Conservation (phyloP, 441 rosid genomes). For the Euphorbia corollata region DNA sequence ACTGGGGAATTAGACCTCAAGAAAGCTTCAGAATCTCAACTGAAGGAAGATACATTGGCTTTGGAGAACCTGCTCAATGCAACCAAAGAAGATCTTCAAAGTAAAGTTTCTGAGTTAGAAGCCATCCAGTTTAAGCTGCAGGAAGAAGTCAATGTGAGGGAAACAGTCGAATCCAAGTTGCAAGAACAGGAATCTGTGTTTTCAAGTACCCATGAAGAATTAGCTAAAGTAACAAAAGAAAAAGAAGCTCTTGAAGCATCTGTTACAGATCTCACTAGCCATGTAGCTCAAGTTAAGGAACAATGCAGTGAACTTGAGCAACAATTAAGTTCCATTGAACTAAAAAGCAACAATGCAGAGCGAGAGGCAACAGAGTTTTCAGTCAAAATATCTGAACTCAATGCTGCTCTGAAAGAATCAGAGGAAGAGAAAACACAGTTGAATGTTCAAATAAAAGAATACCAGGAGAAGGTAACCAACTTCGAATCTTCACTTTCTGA, state of each 20-base stretch:
- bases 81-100: constrained; percentile 49
- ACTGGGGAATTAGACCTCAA: constrained; percentile 50
- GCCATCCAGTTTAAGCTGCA: constrained; percentile 40
- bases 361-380: constrained; percentile 53
- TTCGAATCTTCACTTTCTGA: constrained; percentile 56
- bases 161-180: constrained; percentile 33
- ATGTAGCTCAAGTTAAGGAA: constrained; percentile 40
- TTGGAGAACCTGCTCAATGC: constrained; percentile 39
- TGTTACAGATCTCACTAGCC: constrained; percentile 41
- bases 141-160: constrained; percentile 45
- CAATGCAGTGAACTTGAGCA: constrained; percentile 51
- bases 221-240: constrained; percentile 32
- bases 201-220: constrained; percentile 29
- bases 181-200: constrained; percentile 35
- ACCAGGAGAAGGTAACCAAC: constrained; percentile 40
- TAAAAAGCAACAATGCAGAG: constrained; percentile 54
- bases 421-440: constrained; percentile 57
- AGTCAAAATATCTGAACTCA: constrained; percentile 54
- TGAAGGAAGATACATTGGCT: constrained; percentile 50
- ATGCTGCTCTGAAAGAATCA: constrained; percentile 36
- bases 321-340: constrained; percentile 48
- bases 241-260: constrained; percentile 57
- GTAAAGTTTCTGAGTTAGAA: constrained; percentile 46
- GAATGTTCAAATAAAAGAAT: constrained; percentile 40
- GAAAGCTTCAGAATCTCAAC: constrained; percentile 58